phyloP scores from a whole-genome alignment of 768 basidiomycete genomes.

The Suillus hirtellus region DNA sequence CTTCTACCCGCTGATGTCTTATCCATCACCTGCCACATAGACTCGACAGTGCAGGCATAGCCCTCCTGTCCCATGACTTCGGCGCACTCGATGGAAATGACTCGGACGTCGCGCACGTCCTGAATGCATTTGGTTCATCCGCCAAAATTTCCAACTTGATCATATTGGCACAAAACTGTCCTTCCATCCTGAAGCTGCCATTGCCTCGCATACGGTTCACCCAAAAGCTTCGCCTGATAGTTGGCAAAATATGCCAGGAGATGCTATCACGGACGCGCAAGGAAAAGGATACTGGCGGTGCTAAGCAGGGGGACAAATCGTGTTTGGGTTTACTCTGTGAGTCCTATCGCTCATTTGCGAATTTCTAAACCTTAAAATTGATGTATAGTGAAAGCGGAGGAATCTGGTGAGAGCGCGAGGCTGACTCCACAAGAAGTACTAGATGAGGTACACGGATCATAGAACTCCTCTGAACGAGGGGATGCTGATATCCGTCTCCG shows the following conservation, averaged over 20 bases:
- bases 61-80: slow-evolving; percentile 49
- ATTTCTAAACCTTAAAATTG: no score
- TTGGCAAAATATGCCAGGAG: slow-evolving; percentile 36
- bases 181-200: slow-evolving; percentile 34
- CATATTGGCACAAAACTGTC: slow-evolving; percentile 30
- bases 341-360: no score
- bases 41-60: slow-evolving; percentile 46
- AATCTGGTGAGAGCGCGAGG: no score
- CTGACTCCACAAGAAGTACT: no score
- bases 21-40: slow-evolving; percentile 19
- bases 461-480: no score
- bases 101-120: slow-evolving; percentile 24
- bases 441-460: no score
- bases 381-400: no score
- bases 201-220: slow-evolving; percentile 26
- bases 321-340: no score
- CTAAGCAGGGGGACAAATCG: slow-evolving; percentile 13
- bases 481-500: no score
- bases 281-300: slow-evolving; percentile 32
- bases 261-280: slow-evolving; percentile 34
- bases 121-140: slow-evolving; percentile 27
- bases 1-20: not conserved
- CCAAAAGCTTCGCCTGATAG: slow-evolving; percentile 28
- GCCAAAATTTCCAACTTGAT: slow-evolving; percentile 14
- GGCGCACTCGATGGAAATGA: slow-evolving; percentile 38